Percentiles rank a stretch among this genome's conserved stretches.
phyloP scores from a whole-genome alignment of 192 early-diverging fungal species.

The Obelidium mucronatum region DNA sequence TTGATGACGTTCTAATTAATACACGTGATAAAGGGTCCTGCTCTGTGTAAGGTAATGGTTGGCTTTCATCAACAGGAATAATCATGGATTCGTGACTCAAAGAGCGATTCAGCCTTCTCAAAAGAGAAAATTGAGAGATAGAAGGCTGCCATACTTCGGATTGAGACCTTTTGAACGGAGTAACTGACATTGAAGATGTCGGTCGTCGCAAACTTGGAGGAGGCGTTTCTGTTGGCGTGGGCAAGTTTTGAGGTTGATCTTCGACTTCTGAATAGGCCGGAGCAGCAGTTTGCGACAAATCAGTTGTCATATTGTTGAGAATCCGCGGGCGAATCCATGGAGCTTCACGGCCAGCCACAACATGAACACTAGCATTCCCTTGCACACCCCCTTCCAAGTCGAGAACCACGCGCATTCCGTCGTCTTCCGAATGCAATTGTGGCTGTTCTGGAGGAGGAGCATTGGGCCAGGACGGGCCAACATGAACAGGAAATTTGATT shows the following conservation, averaged over 20 bases:
- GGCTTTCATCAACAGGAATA: background rate
- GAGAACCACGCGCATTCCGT: constrained; percentile 14
- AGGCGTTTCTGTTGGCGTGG: background rate
- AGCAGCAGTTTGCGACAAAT: background rate
- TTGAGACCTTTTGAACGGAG: background rate
- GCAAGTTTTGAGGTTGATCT: background rate
- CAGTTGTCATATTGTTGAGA: background rate
- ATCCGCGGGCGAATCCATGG: background rate
- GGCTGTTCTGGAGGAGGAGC: background rate
- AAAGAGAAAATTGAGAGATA: too few relatives aligned
- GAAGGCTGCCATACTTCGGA: background rate
- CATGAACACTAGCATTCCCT: background rate
- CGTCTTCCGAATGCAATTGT: background rate
- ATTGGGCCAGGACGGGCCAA: background rate
- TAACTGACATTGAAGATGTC: background rate
- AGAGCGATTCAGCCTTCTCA: background rate
- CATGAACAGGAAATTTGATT: background rate
- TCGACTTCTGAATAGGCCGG: background rate
- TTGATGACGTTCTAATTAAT: background rate
- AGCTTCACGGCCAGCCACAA: background rate
- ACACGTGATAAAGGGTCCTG: background rate
- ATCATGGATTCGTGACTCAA: background rate
- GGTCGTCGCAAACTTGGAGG: background rate
- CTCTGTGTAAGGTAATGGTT: background rate
- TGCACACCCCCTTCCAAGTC: constrained; percentile 21